Percentiles rank a stretch among this genome's conserved stretches.
These are phyloP conservation scores for Fusarium verrucosum DNA, from an alignment of 2,329 filamentous ascomycete genomes.

Conservation along the genomic window DNA sequence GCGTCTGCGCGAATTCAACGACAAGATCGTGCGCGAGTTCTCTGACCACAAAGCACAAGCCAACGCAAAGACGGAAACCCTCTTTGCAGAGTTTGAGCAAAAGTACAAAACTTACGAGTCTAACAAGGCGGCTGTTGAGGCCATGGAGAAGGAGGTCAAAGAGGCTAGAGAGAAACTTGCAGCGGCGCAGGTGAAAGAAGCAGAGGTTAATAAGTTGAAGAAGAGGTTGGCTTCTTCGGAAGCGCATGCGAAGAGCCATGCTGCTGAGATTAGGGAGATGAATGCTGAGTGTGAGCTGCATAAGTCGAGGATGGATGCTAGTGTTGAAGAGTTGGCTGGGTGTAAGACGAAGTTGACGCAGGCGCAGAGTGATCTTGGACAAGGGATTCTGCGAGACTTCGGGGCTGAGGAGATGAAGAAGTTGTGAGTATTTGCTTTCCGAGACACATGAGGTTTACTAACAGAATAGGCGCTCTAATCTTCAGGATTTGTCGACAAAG, in stretches of 20 bases:
- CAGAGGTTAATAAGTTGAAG: conserved; percentile 56
- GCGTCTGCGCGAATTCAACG: conserved; percentile 41
- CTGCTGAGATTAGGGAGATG: conserved; percentile 41
- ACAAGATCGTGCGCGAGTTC: conserved; percentile 39
- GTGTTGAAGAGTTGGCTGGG: conserved; percentile 25
- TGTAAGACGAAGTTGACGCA: conserved; percentile 35
- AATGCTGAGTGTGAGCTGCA: conserved; percentile 42
- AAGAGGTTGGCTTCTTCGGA: conserved; percentile 30
- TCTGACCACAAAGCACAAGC: conserved; percentile 37
- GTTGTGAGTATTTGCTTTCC: conserved; percentile 25
- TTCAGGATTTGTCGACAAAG: conserved; percentile 39
- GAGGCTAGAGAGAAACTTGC: conserved; percentile 53
- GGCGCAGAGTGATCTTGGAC: conserved; percentile 39
- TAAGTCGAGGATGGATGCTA: conserved; percentile 37
- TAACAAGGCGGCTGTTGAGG: conserved; percentile 42
- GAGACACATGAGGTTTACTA: neutral
- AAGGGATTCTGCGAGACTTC: conserved; percentile 35
- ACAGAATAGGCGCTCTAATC: conserved; percentile 35
- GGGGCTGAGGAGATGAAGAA: conserved; percentile 33
- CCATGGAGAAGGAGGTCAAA: conserved; percentile 57
- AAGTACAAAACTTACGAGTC: conserved; percentile 43
- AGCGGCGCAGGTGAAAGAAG: conserved; percentile 52
- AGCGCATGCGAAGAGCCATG: conserved; percentile 26
- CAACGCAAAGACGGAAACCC: conserved; percentile 32
- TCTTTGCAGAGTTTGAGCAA: conserved; percentile 41